Conservation (phyloP, 2,329 filamentous ascomycete species). For the Colletotrichum sidae region DNA sequence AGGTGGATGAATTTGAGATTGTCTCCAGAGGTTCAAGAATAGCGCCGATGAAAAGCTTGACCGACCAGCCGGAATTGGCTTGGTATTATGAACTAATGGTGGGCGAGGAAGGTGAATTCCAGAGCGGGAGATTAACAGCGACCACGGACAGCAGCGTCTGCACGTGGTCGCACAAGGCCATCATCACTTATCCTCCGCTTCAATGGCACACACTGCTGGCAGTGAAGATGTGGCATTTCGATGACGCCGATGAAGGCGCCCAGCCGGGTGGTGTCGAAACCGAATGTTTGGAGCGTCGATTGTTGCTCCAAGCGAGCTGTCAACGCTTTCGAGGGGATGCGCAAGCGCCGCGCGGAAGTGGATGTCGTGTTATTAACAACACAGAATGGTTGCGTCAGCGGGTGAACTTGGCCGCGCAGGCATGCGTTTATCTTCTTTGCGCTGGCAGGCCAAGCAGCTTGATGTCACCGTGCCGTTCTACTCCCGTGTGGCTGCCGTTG, state of each 20-base stretch:
- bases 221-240: constrained; percentile 12
- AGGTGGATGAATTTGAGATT: constrained; percentile 34
- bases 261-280: constrained; percentile 20
- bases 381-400: constrained; percentile 28
- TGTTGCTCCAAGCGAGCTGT: background rate
- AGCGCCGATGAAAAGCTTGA: constrained; percentile 29
- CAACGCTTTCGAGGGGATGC: constrained; percentile 27
- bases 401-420: constrained; percentile 7
- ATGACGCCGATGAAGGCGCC: constrained; percentile 29
- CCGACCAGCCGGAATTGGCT: constrained; percentile 21
- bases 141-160: background rate
- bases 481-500: constrained; percentile 23
- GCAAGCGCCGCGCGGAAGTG: constrained; percentile 25
- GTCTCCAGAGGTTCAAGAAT: constrained; percentile 9
- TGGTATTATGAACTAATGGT: constrained; percentile 14
- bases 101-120: constrained; percentile 21
- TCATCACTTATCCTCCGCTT: constrained; percentile 1
- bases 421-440: constrained; percentile 1
- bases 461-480: constrained; percentile 26
- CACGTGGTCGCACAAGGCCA: constrained; percentile 13
- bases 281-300: background rate
- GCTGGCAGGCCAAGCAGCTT: constrained; percentile 22
- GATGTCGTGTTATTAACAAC: background rate
- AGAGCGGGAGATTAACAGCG: constrained; percentile 26
- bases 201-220: constrained; percentile 8